Evolutionary conservation across 148 eudicot genomes (phyloP).

Genomic region (Camellia japonica): DNA sequence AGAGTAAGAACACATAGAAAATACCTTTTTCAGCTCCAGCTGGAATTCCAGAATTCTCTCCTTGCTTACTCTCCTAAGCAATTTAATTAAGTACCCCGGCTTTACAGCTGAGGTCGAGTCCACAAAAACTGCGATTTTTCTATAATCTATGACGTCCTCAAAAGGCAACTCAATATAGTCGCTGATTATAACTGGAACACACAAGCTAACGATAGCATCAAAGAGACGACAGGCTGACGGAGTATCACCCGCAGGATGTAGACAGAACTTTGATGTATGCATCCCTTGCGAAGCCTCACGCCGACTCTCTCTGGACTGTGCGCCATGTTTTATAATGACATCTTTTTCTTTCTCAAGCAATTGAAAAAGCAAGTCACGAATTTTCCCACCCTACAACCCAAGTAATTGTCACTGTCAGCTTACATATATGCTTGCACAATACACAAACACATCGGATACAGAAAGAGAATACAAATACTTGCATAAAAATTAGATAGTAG

Average conservation of each 20-base stretch:
- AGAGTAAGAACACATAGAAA: background rate
- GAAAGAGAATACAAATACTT: background rate
- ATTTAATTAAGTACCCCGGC: constrained; percentile 60
- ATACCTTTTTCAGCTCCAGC: constrained; percentile 78
- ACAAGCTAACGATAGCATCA: constrained; percentile 97
- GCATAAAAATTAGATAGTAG: too few species aligned
- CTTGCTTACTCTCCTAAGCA: constrained; percentile 53
- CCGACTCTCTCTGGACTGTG: constrained; percentile 95
- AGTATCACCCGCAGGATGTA: constrained; percentile 99
- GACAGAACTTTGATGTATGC: constrained; percentile 95
- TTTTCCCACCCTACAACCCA: constrained; percentile 82
- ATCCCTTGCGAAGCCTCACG: constrained; percentile 92
- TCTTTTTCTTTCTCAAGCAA: constrained; percentile 81
- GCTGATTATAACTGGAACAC: constrained; percentile 89
- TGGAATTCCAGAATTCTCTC: constrained; percentile 71
- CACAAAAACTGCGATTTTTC: constrained; percentile 77
- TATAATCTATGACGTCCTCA: constrained; percentile 92
- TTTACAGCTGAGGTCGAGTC: constrained; percentile 72
- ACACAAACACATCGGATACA: background rate
- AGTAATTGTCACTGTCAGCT: background rate
- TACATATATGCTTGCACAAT: background rate
- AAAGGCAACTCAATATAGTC: constrained; percentile 92
- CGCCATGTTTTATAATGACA: constrained; percentile 87
- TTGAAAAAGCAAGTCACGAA: constrained; percentile 86
- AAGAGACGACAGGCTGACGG: constrained; percentile 98